Evolutionary conservation across 345 rosid genomes (phyloP).

Genomic region (Laguncularia racemosa): DNA sequence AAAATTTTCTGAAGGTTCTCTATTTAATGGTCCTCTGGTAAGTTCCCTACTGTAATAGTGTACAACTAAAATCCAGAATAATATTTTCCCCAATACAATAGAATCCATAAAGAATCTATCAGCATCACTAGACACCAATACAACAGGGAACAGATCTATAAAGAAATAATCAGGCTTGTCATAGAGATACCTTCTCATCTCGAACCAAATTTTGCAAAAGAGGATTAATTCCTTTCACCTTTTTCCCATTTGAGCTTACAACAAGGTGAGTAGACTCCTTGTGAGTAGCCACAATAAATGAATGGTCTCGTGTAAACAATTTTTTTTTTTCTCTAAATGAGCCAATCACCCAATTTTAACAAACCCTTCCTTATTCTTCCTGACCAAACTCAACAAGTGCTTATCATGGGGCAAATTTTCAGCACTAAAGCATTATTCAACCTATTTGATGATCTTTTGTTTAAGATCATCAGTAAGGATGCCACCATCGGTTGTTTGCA

Average conservation of each 20-base stretch:
- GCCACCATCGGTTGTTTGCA: constrained; percentile 16
- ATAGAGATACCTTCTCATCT: constrained; percentile 68
- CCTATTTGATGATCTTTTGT: constrained; percentile 66
- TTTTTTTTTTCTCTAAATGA: constrained; percentile 75
- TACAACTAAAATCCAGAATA: constrained; percentile 40
- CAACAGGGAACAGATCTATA: background rate
- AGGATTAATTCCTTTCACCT: constrained; percentile 66
- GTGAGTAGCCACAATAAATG: constrained; percentile 46
- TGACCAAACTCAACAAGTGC: constrained; percentile 51
- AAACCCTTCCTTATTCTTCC: constrained; percentile 73
- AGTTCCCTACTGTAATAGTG: constrained; percentile 88
- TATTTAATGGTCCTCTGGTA: constrained; percentile 80
- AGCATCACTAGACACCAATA: constrained; percentile 2
- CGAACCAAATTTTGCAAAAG: constrained; percentile 43
- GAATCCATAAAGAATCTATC: background rate
- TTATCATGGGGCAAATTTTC: constrained; percentile 83
- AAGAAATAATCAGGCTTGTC: constrained; percentile 3
- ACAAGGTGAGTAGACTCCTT: constrained; percentile 75
- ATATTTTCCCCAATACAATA: too few species aligned
- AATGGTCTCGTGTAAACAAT: constrained; percentile 51
- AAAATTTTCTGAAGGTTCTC: constrained; percentile 58
- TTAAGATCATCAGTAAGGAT: constrained; percentile 38
- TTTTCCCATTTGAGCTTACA: constrained; percentile 72
- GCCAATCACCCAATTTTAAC: constrained; percentile 69
- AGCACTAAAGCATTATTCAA: constrained; percentile 85